phyloP scores from a whole-genome alignment of 1,284 basidiomycete species.

The Phaffia rhodozyma region DNA sequence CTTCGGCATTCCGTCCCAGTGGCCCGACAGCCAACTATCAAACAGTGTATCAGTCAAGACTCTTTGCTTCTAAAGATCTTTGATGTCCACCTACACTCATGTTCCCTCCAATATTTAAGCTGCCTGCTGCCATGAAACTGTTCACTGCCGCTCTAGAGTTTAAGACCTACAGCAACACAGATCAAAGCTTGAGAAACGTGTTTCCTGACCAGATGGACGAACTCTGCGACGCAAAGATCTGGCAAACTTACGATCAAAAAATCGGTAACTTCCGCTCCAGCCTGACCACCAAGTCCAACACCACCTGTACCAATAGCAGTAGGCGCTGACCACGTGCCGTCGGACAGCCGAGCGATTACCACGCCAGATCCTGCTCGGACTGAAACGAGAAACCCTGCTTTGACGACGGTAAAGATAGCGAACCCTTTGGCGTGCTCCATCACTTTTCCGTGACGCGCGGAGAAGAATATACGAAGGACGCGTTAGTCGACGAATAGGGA shows the following conservation, averaged over 20 bases:
- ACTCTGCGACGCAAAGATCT: slow-evolving; percentile 17
- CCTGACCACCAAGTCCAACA: slow-evolving; percentile 69
- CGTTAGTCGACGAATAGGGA: neutral
- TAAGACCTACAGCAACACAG: slow-evolving; percentile 18
- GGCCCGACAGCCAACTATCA: slow-evolving; percentile 71
- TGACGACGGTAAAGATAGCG: slow-evolving; percentile 45
- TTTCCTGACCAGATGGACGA: slow-evolving; percentile 49
- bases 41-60: neutral
- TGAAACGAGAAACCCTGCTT: slow-evolving; percentile 45
- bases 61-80: neutral
- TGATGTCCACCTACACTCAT: slow-evolving; percentile 40
- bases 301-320: slow-evolving; percentile 94
- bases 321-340: slow-evolving; percentile 62
- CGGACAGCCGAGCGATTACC: slow-evolving; percentile 72
- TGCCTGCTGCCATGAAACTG: slow-evolving; percentile 91
- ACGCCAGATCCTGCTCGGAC: slow-evolving; percentile 72
- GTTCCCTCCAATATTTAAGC: slow-evolving; percentile 84
- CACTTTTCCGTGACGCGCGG: slow-evolving; percentile 24
- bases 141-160: slow-evolving; percentile 45
- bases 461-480: slow-evolving; percentile 36
- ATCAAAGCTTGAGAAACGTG: neutral
- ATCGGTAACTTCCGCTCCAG: slow-evolving; percentile 64
- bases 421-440: slow-evolving; percentile 41
- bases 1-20: slow-evolving; percentile 87
- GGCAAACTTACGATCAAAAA: slow-evolving; percentile 64